Conservation (phyloP, 768 basidiomycete genomes). For the Agaricus sinodeliciosus region DNA sequence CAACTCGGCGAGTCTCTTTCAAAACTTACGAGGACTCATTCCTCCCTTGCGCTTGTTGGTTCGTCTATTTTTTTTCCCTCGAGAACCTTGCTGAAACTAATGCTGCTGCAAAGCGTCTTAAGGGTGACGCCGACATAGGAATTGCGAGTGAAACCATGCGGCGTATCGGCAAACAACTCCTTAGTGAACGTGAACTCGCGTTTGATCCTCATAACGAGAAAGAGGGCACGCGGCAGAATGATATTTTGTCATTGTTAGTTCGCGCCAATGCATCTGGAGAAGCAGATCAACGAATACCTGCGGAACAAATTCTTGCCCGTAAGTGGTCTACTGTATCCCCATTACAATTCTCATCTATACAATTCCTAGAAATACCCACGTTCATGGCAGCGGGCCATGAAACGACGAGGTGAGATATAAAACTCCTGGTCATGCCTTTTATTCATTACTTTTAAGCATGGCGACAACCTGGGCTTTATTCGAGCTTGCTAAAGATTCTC, state of each 20-base stretch:
- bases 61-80: conserved; percentile 1
- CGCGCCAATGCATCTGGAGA: conserved; percentile 59
- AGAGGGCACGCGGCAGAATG: conserved; percentile 33
- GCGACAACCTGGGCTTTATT: conserved; percentile 54
- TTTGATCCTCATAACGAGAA: conserved; percentile 18
- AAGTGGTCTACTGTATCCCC: conserved; percentile 14
- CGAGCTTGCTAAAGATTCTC: conserved; percentile 40
- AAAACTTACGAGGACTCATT: conserved; percentile 25
- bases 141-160: conserved; percentile 35
- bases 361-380: conserved; percentile 47
- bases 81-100: not conserved
- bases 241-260: conserved; percentile 55
- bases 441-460: conserved; percentile 19
- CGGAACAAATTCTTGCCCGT: conserved; percentile 59
- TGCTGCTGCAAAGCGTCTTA: conserved; percentile 21
- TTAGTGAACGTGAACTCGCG: conserved; percentile 36
- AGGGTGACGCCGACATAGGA: conserved; percentile 22
- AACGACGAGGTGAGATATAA: conserved; percentile 29
- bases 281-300: conserved; percentile 46
- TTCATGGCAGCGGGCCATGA: conserved; percentile 57
- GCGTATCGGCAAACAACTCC: conserved; percentile 44
- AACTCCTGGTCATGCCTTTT: not conserved
- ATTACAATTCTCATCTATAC: not conserved
- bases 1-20: conserved; percentile 25
- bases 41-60: conserved; percentile 34